These are phyloP conservation scores for Rhizopus delemar DNA, from an alignment of 371 early-diverging fungal genomes.

Conservation along the genomic window DNA sequence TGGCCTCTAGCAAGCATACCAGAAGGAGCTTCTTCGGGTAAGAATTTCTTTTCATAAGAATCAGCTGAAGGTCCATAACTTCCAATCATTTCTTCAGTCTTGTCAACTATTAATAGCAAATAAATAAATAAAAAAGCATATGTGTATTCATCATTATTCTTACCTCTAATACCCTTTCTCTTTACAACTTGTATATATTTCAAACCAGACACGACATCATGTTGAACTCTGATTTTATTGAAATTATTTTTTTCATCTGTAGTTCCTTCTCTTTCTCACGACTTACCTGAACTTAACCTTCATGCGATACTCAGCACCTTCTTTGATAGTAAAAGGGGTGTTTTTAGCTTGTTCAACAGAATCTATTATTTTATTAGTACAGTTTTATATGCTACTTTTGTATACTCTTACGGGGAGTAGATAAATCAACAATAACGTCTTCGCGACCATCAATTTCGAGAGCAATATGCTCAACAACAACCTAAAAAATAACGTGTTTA, in stretches of 20 bases:
- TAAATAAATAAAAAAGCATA: background rate
- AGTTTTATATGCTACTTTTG: too few relatives aligned
- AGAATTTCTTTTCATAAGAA: conserved; percentile 84
- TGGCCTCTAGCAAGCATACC: conserved; percentile 91
- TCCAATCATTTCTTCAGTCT: conserved; percentile 94
- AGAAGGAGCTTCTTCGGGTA: conserved; percentile 83
- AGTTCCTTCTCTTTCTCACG: background rate
- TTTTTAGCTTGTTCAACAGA: conserved; percentile 66
- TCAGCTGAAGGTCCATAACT: conserved; percentile 85
- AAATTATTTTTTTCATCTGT: background rate
- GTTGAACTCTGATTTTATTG: conserved; percentile 69
- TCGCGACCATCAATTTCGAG: conserved; percentile 81
- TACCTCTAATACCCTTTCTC: conserved; percentile 79
- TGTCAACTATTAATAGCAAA: conserved; percentile 67
- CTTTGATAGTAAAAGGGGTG: conserved; percentile 88
- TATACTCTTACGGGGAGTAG: conserved; percentile 57
- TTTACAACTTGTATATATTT: conserved; percentile 94
- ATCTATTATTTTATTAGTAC: conserved; percentile 28
- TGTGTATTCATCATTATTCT: background rate
- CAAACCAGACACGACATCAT: conserved; percentile 93
- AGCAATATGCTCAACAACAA: conserved; percentile 76
- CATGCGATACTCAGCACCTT: conserved; percentile 91
- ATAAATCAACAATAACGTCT: conserved; percentile 86
- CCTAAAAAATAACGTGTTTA: conserved; percentile 36
- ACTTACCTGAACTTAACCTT: conserved; percentile 85